Evolutionary conservation across 495 filamentous ascomycete genomes (phyloP).

Genomic region (Daldinia childiae): DNA sequence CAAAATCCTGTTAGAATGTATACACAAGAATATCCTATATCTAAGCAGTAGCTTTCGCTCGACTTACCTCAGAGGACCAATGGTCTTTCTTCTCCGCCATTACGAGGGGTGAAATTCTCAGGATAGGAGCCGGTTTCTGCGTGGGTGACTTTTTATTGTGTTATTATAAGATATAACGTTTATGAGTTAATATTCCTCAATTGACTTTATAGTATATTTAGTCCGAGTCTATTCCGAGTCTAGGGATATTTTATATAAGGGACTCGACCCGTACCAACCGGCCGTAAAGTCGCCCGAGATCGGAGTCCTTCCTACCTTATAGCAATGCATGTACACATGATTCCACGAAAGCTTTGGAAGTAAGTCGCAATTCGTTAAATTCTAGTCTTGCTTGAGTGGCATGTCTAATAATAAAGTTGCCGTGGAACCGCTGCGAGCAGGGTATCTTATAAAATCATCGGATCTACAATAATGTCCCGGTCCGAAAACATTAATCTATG

Average conservation of each 20-base stretch:
- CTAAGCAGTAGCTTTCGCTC: neutral
- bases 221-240: neutral
- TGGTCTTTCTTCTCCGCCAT: slow-evolving; percentile 60
- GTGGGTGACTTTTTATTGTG: neutral
- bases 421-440: neutral
- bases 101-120: neutral
- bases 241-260: slow-evolving; percentile 18
- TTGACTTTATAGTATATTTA: neutral
- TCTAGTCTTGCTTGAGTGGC: neutral
- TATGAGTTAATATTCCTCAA: neutral
- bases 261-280: neutral
- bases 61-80: slow-evolving; percentile 66
- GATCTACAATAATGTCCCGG: neutral
- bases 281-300: slow-evolving; percentile 33
- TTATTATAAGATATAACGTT: neutral
- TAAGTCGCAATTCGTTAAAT: slow-evolving; percentile 1
- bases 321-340: slow-evolving; percentile 44
- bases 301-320: slow-evolving; percentile 24
- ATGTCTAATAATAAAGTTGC: neutral
- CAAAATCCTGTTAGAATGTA: slow-evolving; percentile 11
- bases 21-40: neutral
- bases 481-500: slow-evolving; percentile 40
- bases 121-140: neutral
- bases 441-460: slow-evolving; percentile 7
- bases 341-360: neutral